phyloP scores from a whole-genome alignment of 2,329 filamentous ascomycete species.

The Phialophora verrucosa region DNA sequence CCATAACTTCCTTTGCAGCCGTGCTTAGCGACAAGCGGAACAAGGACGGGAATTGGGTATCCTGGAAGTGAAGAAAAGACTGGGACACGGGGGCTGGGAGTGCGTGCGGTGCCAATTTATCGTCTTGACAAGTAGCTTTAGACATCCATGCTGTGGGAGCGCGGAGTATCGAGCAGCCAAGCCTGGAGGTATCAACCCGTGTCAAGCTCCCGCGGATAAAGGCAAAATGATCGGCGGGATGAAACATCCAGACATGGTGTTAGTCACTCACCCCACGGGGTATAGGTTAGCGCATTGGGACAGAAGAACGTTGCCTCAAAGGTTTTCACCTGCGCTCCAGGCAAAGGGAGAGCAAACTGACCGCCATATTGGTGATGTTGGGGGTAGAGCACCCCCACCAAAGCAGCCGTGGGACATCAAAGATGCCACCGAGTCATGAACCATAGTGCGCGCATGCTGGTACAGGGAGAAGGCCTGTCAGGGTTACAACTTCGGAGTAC shows the following conservation, averaged over 20 bases:
- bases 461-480: neutral
- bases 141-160: too few species aligned
- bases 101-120: neutral
- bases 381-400: neutral
- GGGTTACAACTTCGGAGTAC: neutral
- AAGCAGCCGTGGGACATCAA: neutral
- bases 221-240: neutral
- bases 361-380: neutral
- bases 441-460: neutral
- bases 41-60: neutral
- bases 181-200: neutral
- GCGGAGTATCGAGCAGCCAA: neutral
- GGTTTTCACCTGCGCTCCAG: neutral
- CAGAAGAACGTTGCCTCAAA: neutral
- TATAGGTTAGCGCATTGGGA: neutral
- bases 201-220: neutral
- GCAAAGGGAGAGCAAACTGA: neutral
- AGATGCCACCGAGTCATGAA: neutral
- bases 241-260: neutral
- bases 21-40: neutral
- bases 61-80: neutral
- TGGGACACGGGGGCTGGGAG: neutral
- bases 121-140: too few species aligned
- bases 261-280: neutral
- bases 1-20: conserved; percentile 4